Base-by-base conservation (phyloP, 2,329 filamentous ascomycete species). In the Hypocreales sp. region DNA sequence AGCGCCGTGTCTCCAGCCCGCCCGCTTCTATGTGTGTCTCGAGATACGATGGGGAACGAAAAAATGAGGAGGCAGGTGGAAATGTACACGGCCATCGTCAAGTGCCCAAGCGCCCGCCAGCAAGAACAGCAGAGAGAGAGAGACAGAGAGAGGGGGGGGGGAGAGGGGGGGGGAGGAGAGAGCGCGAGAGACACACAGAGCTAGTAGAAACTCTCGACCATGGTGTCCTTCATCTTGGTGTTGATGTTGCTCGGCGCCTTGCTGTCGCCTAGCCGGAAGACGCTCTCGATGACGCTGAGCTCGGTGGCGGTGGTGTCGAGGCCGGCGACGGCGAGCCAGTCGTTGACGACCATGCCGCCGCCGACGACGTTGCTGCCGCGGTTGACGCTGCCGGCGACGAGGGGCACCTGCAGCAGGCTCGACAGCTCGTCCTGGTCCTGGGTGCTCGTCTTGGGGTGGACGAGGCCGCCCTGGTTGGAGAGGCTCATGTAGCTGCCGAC, bases 191-290 rank as follows among this genome's bases (percentile, higher is more conserved):
- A n/a, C n/a, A n/a, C n/a, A n/a, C n/a, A n/a, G n/a, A 20, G 18
- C 25, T 67, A 98, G 64, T 98, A 98, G 62, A 95, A 98, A 45
- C 82, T 92, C 65, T 98, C 90, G 35, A 98, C 90, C 72, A 98
- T 92, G 39, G 84, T 90, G 54, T 95, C 87, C 71, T 94, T 95
- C 64, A 94, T 76, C 41, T 61, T 75, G 28, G 75, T 79, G 53
- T 81, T 81, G 60, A 87, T 83, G 44, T 71, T 75, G 46, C 72
- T 72, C 27, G 83, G 77, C 6, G 72, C 82, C 40, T 74, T 67
- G 29, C 82, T 84, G 63, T 95, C 87, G 37, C 86, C 86, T 25
- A 98, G 64, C 45, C 84, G 73, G 66, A 98, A 98, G 38, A 98
- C 86, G 44, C 77, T 86, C 67, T 98, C 90, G 31, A 98, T 72